Percentiles rank a stretch among this genome's conserved stretches.
phyloP scores from a whole-genome alignment of 441 rosid species.

The Erysimum pusillum region DNA sequence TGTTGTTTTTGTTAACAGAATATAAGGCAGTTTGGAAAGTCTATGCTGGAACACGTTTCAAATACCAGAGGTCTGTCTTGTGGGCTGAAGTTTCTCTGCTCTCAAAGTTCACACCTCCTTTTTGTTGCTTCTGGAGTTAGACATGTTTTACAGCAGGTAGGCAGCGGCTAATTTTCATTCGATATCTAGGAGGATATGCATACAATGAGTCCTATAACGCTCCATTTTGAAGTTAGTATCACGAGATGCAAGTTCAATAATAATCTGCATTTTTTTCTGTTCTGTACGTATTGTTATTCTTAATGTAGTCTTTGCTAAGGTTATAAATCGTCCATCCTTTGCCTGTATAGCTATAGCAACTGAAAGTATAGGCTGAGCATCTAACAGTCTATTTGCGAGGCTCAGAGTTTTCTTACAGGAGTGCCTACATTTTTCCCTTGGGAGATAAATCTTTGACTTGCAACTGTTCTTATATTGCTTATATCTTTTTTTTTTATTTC shows the following conservation, averaged over 20 bases:
- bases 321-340: slow-evolving; percentile 31
- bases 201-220: slow-evolving; percentile 29
- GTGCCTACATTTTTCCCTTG: slow-evolving; percentile 28
- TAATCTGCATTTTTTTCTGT: slow-evolving; percentile 19
- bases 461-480: slow-evolving; percentile 27
- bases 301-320: slow-evolving; percentile 29
- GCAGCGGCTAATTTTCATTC: slow-evolving; percentile 42
- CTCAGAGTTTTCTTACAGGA: neutral
- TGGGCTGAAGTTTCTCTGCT: slow-evolving; percentile 94
- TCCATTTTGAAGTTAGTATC: slow-evolving; percentile 20
- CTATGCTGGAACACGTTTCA: slow-evolving; percentile 92
- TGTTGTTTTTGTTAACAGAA: slow-evolving; percentile 62
- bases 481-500: slow-evolving; percentile 32
- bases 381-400: slow-evolving; percentile 19
- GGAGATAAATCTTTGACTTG: slow-evolving; percentile 15
- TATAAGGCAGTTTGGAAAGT: slow-evolving; percentile 89
- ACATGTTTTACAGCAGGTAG: slow-evolving; percentile 87
- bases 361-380: slow-evolving; percentile 27
- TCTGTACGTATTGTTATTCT: neutral
- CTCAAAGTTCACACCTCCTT: slow-evolving; percentile 61
- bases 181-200: slow-evolving; percentile 16
- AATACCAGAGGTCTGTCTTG: slow-evolving; percentile 79
- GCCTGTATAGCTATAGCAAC: neutral
- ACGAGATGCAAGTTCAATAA: slow-evolving; percentile 24
- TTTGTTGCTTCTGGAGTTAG: slow-evolving; percentile 76